Evolutionary conservation across 176 grass and related monocot genomes (phyloP).

Genomic region (Coix lacrymajobi): DNA sequence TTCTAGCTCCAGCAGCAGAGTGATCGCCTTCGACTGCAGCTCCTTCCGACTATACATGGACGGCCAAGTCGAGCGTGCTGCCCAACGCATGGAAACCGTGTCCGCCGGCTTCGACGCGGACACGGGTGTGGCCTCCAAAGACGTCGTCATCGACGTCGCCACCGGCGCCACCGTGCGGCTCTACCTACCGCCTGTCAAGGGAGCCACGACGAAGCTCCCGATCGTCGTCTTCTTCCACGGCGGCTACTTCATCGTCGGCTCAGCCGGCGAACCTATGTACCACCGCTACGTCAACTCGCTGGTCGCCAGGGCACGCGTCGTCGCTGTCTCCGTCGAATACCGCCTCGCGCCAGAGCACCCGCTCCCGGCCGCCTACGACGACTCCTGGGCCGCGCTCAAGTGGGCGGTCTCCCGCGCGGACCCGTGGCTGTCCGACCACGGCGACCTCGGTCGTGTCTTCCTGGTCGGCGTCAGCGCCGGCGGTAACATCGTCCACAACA

Average conservation of each 20-base stretch:
- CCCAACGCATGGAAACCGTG: background rate
- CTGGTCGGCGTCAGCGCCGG: constrained; percentile 64
- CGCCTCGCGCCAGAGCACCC: constrained; percentile 66
- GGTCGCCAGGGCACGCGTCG: constrained; percentile 9
- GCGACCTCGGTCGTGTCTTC: constrained; percentile 44
- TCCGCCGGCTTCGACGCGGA: constrained; percentile 36
- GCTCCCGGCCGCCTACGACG: constrained; percentile 56
- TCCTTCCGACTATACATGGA: constrained; percentile 30
- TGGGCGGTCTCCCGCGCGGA: constrained; percentile 49
- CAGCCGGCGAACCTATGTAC: background rate
- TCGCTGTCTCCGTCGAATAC: constrained; percentile 61
- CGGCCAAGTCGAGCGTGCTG: constrained; percentile 11
- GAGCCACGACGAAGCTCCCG: background rate
- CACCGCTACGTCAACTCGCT: constrained; percentile 48
- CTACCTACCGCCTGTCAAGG: background rate
- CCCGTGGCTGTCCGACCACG: constrained; percentile 51
- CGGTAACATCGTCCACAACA: constrained; percentile 52
- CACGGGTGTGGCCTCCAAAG: constrained; percentile 28
- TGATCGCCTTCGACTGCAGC: constrained; percentile 1
- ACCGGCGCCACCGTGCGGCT: constrained; percentile 24
- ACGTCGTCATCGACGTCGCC: constrained; percentile 32
- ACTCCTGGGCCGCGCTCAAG: constrained; percentile 49
- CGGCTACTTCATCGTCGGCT: constrained; percentile 51
- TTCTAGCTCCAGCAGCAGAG: background rate
- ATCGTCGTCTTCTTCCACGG: constrained; percentile 63